These are phyloP conservation scores for Penicillium rolfsii DNA, from an alignment of 2,329 filamentous ascomycete genomes.

Conservation along the genomic window DNA sequence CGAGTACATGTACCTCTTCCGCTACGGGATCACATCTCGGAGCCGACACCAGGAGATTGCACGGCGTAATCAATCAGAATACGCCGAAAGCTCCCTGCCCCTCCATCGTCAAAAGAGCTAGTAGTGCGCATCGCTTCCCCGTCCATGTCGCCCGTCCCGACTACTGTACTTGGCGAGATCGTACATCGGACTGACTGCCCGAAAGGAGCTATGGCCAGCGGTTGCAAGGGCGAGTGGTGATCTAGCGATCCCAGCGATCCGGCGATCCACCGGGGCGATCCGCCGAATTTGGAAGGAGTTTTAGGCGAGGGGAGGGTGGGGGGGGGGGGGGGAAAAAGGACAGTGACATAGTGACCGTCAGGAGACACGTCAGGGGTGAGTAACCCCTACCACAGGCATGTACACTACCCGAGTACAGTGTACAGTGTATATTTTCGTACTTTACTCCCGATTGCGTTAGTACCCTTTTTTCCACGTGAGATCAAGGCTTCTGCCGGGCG, in stretches of 20 bases:
- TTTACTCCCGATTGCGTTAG: neutral
- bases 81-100: neutral
- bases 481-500: neutral
- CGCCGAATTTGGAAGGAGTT: slow-evolving; percentile 30
- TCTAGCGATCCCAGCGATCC: slow-evolving; percentile 19
- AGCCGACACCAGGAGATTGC: neutral
- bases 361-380: slow-evolving; percentile 15
- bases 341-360: slow-evolving; percentile 13
- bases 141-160: neutral
- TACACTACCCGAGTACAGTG: too few species aligned
- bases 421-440: neutral
- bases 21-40: slow-evolving; percentile 1
- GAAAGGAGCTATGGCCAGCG: slow-evolving; percentile 38
- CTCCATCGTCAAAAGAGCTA: neutral
- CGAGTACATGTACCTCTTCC: neutral
- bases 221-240: slow-evolving; percentile 20
- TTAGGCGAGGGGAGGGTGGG: slow-evolving; percentile 3
- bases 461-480: slow-evolving; percentile 15
- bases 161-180: slow-evolving; percentile 5
- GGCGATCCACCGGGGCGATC: slow-evolving; percentile 26
- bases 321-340: neutral
- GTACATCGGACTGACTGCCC: slow-evolving; percentile 23
- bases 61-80: slow-evolving; percentile 2
- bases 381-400: neutral
- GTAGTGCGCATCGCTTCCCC: neutral